A percentile compares a stretch with the other conserved stretches of the same genome.
These are phyloP conservation scores for Suhomyces maxii DNA, from an alignment of 1,139 yeast species.

Conservation along the genomic window DNA sequence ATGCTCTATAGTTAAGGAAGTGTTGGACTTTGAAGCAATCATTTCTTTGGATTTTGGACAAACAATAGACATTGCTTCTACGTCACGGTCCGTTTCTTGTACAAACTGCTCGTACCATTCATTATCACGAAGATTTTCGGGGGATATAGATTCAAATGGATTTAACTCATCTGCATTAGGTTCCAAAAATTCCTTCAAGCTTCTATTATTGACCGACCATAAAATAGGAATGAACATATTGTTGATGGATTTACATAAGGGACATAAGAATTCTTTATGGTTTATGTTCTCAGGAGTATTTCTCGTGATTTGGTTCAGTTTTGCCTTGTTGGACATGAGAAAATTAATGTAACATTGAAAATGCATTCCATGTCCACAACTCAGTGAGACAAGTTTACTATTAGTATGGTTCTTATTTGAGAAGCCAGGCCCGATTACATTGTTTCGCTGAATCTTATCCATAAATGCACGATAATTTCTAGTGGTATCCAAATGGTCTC, in stretches of 20 bases:
- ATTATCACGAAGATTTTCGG: constrained; percentile 19
- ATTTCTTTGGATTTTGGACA: constrained; percentile 30
- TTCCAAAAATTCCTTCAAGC: constrained; percentile 23
- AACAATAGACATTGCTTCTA: constrained; percentile 26
- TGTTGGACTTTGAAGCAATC: constrained; percentile 17
- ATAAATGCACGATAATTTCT: constrained; percentile 42
- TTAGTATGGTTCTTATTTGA: constrained; percentile 42
- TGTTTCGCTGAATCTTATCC: constrained; percentile 32
- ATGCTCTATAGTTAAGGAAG: constrained; percentile 17
- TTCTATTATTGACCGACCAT: constrained; percentile 44
- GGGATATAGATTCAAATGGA: constrained; percentile 18
- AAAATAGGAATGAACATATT: constrained; percentile 80
- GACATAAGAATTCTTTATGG: constrained; percentile 79
- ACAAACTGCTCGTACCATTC: constrained; percentile 32
- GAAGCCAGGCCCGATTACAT: constrained; percentile 73
- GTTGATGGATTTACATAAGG: constrained; percentile 84
- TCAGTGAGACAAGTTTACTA: constrained; percentile 59
- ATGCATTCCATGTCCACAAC: constrained; percentile 97
- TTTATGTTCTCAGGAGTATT: constrained; percentile 76
- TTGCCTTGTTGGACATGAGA: constrained; percentile 50
- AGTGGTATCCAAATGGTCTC: constrained; percentile 11
- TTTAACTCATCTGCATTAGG: constrained; percentile 7
- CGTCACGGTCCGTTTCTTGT: constrained; percentile 21
- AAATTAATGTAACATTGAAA: constrained; percentile 71
- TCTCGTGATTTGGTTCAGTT: constrained; percentile 74